Evolutionary conservation across 2,329 filamentous ascomycete species (phyloP), one percentile per base, ranked within the genome.

Genomic region (Lachnellula hyalina): DNA sequence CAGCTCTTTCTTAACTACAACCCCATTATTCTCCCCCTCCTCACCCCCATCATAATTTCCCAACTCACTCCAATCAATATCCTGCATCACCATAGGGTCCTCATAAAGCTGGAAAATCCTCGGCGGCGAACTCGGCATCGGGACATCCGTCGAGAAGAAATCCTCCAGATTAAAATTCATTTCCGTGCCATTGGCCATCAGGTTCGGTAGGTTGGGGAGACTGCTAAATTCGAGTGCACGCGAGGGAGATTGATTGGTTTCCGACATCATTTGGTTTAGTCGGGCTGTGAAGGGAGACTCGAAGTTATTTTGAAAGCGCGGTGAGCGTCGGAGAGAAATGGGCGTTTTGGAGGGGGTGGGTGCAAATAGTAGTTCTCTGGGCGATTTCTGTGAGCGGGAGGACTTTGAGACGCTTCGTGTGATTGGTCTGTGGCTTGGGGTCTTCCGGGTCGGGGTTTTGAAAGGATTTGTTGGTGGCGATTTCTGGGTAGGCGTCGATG

Each of bases 51-150:
- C 49, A 23, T 60, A 61, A 15, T 52, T 41, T n/a, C 57, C 53
- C 38, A 66, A 64, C 35, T 67, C 62, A 34, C 60, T 60, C 64
- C 64, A 67, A 49, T 65, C 52, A 9, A 67, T 61, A 35, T 62
- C 55, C 2, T 58, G 45, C 51, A 65, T 61, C 11, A 55, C 48
- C 28, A 60, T 50, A 1, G 64, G 59, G 48, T 69, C 67, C 53
- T 67, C 66, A 47, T 69, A 68, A 6, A 65, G 50, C 41, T 62
- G 61, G 52, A 74, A 73, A 49, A 69, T 65, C 12, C 65, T 63
- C 28, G 75, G 74, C 21, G 75, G 74, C 23, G 72, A 75, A 57
- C 72, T 75, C 36, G 74, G 74, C 73, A 77, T 76, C 5, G 71
- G 70, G 40, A 69, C 66, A 63, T 75, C 73, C 1, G 73, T 74